These are phyloP conservation scores for Penicillium goetzii DNA, from an alignment of 495 filamentous ascomycete genomes.

Conservation along the genomic window DNA sequence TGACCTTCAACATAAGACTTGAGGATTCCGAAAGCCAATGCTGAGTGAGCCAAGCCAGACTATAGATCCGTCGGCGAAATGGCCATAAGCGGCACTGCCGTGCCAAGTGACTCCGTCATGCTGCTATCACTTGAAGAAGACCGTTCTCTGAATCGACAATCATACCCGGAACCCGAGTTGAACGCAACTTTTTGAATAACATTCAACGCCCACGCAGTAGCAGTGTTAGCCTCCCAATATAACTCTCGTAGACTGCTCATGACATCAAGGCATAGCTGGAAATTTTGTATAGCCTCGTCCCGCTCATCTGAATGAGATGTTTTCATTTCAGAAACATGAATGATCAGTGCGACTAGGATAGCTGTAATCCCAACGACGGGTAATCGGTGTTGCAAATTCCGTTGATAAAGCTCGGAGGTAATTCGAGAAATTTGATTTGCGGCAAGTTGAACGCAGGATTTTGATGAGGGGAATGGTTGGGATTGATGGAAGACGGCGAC, in stretches of 20 bases:
- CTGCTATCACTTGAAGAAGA: constrained; percentile 10
- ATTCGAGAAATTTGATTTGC: constrained; percentile 26
- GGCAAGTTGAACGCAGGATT: constrained; percentile 23
- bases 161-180: background rate
- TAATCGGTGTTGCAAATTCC: constrained; percentile 13
- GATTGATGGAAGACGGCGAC: constrained; percentile 29
- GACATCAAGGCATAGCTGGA: constrained; percentile 21
- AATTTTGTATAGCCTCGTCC: constrained; percentile 14
- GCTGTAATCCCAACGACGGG: constrained; percentile 25
- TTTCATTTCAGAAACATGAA: constrained; percentile 24
- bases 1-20: background rate
- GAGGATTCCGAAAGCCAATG: background rate
- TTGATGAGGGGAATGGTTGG: constrained; percentile 23
- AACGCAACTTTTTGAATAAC: constrained; percentile 13
- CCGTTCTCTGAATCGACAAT: constrained; percentile 4
- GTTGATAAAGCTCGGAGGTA: constrained; percentile 19
- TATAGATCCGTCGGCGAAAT: background rate
- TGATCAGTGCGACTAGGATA: constrained; percentile 23
- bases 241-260: constrained; percentile 25
- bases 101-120: background rate
- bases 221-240: constrained; percentile 23
- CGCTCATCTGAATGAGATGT: constrained; percentile 1
- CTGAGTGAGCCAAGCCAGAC: background rate
- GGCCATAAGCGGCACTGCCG: background rate
- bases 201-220: constrained; percentile 20